phyloP scores from a whole-genome alignment of 352 stramenopile species.

The Globisporangium barbulae region DNA sequence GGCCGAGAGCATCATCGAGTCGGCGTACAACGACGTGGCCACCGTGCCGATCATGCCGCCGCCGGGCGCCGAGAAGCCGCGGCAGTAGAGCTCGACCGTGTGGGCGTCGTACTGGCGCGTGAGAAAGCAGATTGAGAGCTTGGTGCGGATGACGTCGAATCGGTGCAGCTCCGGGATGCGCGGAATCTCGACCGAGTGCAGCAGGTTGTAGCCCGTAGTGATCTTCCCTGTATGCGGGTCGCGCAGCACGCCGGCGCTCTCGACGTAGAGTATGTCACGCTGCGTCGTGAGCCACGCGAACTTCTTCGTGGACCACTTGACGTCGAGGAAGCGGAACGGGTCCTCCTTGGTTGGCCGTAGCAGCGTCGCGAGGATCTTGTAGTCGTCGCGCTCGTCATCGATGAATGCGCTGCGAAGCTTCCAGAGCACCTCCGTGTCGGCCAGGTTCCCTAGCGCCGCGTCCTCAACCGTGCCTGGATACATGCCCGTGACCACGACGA shows the following conservation, averaged over 20 bases:
- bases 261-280: constrained; percentile 16
- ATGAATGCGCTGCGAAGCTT: constrained; percentile 40
- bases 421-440: constrained; percentile 36
- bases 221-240: constrained; percentile 3
- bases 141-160: constrained; percentile 21
- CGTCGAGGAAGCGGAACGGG: constrained; percentile 40
- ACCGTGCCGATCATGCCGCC: constrained; percentile 23
- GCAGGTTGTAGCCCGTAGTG: constrained; percentile 11
- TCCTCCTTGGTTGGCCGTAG: constrained; percentile 26
- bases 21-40: constrained; percentile 17
- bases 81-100: constrained; percentile 28
- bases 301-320: constrained; percentile 36
- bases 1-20: constrained; percentile 14
- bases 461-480: constrained; percentile 41
- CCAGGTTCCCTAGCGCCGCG: constrained; percentile 36
- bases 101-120: constrained; percentile 18
- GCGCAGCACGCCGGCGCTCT: constrained; percentile 11
- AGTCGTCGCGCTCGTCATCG: constrained; percentile 33
- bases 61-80: constrained; percentile 20
- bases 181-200: constrained; percentile 17
- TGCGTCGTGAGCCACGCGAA: neutral
- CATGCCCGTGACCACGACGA: constrained; percentile 35
- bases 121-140: constrained; percentile 31
- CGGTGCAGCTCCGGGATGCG: constrained; percentile 14
- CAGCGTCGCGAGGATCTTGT: constrained; percentile 33